A percentile compares a stretch with the other conserved stretches of the same genome.
phyloP scores from a whole-genome alignment of 805 yeast genomes.

The Yarrowia sp. region DNA sequence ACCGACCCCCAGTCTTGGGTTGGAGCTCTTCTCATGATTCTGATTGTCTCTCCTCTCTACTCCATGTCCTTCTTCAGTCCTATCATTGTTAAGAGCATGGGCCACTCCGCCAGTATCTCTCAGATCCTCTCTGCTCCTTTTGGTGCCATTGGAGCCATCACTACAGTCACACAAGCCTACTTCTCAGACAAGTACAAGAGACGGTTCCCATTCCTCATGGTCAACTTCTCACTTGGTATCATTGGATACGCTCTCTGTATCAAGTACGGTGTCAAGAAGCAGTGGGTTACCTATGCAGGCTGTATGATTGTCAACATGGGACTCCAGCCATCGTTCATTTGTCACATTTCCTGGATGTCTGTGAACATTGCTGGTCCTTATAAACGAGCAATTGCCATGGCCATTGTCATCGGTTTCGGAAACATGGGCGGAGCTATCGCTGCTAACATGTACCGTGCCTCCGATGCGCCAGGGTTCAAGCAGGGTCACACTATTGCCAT shows the following conservation, averaged over 20 bases:
- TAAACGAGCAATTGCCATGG: conserved; percentile 53
- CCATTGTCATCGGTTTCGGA: conserved; percentile 60
- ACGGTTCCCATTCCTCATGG: conserved; percentile 36
- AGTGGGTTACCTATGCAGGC: conserved; percentile 47
- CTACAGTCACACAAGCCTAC: conserved; percentile 30
- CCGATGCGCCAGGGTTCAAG: conserved; percentile 54
- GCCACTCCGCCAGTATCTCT: conserved; percentile 59
- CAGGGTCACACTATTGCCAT: conserved; percentile 52
- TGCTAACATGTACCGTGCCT: conserved; percentile 50
- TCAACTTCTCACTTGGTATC: conserved; percentile 36
- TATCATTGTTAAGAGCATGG: conserved; percentile 51
- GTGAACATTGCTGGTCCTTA: conserved; percentile 56
- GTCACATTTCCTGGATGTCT: conserved; percentile 58
- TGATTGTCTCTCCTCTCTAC: conserved; percentile 51
- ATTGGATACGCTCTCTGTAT: conserved; percentile 46
- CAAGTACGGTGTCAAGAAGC: conserved; percentile 42
- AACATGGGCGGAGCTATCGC: conserved; percentile 64
- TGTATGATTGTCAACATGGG: conserved; percentile 55
- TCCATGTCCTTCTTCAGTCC: conserved; percentile 61
- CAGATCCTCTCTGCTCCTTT: conserved; percentile 49
- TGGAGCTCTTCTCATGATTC: conserved; percentile 33
- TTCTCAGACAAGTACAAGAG: conserved; percentile 39
- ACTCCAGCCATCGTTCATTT: conserved; percentile 57
- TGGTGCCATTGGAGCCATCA: conserved; percentile 41
- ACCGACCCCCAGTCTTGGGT: conserved; percentile 54